Evolutionary conservation across 768 basidiomycete genomes (phyloP), one percentile per base, ranked within the genome.

Genomic region (Erythrobasidium yunnanense): DNA sequence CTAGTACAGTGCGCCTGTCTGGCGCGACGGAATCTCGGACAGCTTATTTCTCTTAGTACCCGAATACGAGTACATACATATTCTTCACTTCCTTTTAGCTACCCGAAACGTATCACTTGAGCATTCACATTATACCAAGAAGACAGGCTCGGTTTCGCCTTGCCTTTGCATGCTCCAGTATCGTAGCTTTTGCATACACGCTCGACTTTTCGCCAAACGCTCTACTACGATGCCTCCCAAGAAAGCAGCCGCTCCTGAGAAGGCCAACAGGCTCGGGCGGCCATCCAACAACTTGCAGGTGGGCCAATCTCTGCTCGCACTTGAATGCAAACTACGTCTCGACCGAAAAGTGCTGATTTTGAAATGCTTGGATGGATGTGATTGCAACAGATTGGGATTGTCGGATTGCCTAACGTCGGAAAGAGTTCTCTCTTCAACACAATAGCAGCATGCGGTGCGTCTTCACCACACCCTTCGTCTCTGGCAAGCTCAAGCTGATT

Each of bases 401-500:
- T 38, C 29, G 49, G 90, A 88, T 88, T 75, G 78, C 95, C 42
- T 57, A 96, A 99, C 76, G 93, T 97, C 71, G 95, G 95, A 69
- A 97, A 99, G 78, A 91, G 89, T 0, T 95, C 91, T n/a, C 93
- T 97, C 78, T 99, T 99, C 84, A 99, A 99, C 77, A 87, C 81
- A 38, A 83, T 97, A 56, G 92, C 93, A 32, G 83, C 91, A 72
- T 90, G 89, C 68, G 88, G 89, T 88, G 32, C 45, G 46, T 33
- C n/a, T n/a, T n/a, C n/a, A n/a, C n/a, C n/a, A n/a, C n/a, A 2
- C 47, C 5, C 35, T 11, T 22, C n/a, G n/a, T 18, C 5, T 1
- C 18, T 0, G 8, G 7, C 13, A 22, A 2, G 1, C 0, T 8
- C 33, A 11, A 3, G 13, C 34, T 60, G 52, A 63, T 50, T 1